A percentile compares a stretch with the other conserved stretches of the same genome.
Evolutionary conservation across 768 basidiomycete genomes (phyloP).

Genomic region (Lactifluus volemus): DNA sequence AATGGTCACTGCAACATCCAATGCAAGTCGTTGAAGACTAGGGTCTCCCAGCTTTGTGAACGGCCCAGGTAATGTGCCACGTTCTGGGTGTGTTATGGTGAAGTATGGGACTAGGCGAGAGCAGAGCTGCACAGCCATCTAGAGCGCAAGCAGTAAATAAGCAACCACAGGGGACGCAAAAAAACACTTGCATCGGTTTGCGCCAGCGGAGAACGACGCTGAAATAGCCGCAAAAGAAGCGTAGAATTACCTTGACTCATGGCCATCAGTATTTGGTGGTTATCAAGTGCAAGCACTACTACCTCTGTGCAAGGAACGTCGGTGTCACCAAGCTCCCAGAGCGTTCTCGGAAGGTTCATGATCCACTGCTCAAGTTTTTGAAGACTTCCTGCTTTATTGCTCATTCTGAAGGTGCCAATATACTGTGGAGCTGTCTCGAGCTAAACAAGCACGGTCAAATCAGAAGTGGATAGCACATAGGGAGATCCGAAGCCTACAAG

Average conservation of each 20-base stretch:
- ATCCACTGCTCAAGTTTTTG: constrained; percentile 55
- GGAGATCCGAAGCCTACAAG: constrained; percentile 40
- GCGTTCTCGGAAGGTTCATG: constrained; percentile 60
- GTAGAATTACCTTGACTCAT: constrained; percentile 41
- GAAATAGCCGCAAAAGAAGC: constrained; percentile 50
- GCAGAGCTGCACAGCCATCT: constrained; percentile 43
- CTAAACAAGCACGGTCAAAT: constrained; percentile 29
- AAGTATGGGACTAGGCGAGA: constrained; percentile 73
- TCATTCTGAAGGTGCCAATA: constrained; percentile 38
- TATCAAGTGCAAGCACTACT: constrained; percentile 28
- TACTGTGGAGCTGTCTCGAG: constrained; percentile 51
- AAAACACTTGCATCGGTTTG: constrained; percentile 35
- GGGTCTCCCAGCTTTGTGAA: constrained; percentile 54
- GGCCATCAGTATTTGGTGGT: neutral
- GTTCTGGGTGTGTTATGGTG: constrained; percentile 60
- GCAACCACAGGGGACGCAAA: neutral
- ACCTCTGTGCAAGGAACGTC: constrained; percentile 58
- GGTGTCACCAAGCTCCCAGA: constrained; percentile 75
- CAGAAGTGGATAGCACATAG: neutral
- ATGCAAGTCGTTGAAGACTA: constrained; percentile 44
- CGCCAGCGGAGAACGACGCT: constrained; percentile 42
- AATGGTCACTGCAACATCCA: constrained; percentile 49
- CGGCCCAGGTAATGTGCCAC: constrained; percentile 69
- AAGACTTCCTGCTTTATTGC: constrained; percentile 22
- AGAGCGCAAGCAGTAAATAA: constrained; percentile 14